A percentile compares a stretch with the other conserved stretches of the same genome.
Conservation (phyloP, 2,329 filamentous ascomycete genomes). For the Trichoderma brevicompactum region DNA sequence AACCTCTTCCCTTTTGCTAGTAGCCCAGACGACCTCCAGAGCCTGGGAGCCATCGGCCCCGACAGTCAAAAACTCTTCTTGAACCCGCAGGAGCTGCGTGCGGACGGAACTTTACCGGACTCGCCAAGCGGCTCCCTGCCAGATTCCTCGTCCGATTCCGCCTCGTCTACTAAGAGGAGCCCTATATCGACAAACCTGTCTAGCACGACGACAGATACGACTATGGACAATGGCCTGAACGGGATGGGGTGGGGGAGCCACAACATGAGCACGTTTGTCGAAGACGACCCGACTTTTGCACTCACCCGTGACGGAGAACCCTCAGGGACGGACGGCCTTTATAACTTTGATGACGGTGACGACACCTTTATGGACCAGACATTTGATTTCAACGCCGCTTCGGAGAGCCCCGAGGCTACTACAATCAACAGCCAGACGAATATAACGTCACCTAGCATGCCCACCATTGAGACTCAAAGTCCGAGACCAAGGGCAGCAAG, state of each 20-base stretch:
- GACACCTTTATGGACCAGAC: conserved; percentile 54
- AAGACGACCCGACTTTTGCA: conserved; percentile 46
- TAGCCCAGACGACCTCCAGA: conserved; percentile 46
- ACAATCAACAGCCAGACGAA: conserved; percentile 35
- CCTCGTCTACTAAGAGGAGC: conserved; percentile 52
- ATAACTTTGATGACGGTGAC: conserved; percentile 41
- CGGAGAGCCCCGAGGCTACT: conserved; percentile 59
- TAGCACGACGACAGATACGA: conserved; percentile 47
- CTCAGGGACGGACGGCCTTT: conserved; percentile 34
- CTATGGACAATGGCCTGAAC: conserved; percentile 31
- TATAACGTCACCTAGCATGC: conserved; percentile 30
- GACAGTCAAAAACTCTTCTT: conserved; percentile 41
- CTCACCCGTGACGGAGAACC: conserved; percentile 37
- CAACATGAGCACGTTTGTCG: conserved; percentile 43
- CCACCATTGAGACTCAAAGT: conserved; percentile 31
- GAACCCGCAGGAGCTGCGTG: conserved; percentile 42
- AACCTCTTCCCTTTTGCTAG: conserved; percentile 45
- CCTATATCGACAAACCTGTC: conserved; percentile 47
- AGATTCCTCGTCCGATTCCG: conserved; percentile 59
- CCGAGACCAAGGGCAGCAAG: conserved; percentile 43
- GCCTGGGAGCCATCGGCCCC: conserved; percentile 40
- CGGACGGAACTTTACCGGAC: conserved; percentile 47
- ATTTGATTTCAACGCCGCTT: conserved; percentile 63
- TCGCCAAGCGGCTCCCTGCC: conserved; percentile 50
- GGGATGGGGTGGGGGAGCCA: conserved; percentile 51